Conservation (phyloP, 2,329 filamentous ascomycete genomes). For the Hypoxylon sp. region DNA sequence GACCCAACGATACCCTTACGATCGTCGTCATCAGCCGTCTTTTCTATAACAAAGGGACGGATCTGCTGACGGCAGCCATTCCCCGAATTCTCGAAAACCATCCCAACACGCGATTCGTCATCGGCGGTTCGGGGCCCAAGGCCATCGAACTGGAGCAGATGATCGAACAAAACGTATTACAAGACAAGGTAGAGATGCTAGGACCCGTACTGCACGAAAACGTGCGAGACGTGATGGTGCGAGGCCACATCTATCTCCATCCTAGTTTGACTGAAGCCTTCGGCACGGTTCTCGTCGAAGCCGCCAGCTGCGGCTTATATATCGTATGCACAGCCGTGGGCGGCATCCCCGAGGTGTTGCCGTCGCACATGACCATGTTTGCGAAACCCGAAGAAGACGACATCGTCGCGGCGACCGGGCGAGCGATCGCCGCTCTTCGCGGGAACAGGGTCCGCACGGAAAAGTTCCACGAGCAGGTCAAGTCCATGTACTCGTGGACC, state of each 20-base stretch:
- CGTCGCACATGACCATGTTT: slow-evolving; percentile 96
- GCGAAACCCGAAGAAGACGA: slow-evolving; percentile 97
- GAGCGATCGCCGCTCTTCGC: slow-evolving; percentile 86
- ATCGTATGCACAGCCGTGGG: slow-evolving; percentile 97
- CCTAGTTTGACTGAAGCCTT: slow-evolving; percentile 97
- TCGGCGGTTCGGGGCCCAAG: slow-evolving; percentile 94
- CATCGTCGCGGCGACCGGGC: slow-evolving; percentile 87
- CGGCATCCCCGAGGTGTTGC: slow-evolving; percentile 95
- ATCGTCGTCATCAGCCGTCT: slow-evolving; percentile 97
- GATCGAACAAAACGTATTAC: slow-evolving; percentile 93
- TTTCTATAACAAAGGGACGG: slow-evolving; percentile 99
- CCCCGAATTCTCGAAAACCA: slow-evolving; percentile 90
- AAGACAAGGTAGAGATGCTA: slow-evolving; percentile 92
- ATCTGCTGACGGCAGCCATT: slow-evolving; percentile 95
- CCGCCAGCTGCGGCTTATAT: slow-evolving; percentile 93
- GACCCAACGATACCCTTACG: slow-evolving; percentile 87
- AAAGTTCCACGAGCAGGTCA: slow-evolving; percentile 95
- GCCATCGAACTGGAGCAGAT: slow-evolving; percentile 98
- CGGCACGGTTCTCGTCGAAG: slow-evolving; percentile 97
- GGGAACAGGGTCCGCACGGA: slow-evolving; percentile 91
- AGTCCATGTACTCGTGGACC: slow-evolving; percentile 98
- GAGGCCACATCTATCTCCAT: slow-evolving; percentile 95
- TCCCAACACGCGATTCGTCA: slow-evolving; percentile 95
- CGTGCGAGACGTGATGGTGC: slow-evolving; percentile 96
- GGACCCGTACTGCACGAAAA: slow-evolving; percentile 95